These are phyloP conservation scores for Psilocybe azurescens DNA, from an alignment of 768 basidiomycete species.

Conservation along the genomic window DNA sequence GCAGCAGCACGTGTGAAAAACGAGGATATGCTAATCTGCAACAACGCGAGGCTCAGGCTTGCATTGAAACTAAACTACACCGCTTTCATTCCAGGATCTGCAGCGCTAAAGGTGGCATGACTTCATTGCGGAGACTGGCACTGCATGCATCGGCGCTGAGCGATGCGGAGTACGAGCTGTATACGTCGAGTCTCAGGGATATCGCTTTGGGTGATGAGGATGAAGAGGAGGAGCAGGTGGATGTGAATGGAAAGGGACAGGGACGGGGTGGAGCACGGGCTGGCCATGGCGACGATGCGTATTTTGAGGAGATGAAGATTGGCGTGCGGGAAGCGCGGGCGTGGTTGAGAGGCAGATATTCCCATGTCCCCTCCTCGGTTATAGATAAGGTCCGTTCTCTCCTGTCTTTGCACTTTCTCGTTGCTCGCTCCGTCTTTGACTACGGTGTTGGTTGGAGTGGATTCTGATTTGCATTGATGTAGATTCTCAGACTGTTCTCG, in stretches of 20 bases:
- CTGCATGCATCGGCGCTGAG: slow-evolving; percentile 81
- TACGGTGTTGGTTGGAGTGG: background rate
- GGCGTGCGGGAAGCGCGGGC: slow-evolving; percentile 73
- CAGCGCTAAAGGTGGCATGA: background rate
- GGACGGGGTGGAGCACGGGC: too few relatives aligned
- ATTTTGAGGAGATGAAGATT: slow-evolving; percentile 58
- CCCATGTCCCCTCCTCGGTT: slow-evolving; percentile 50
- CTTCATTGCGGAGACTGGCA: slow-evolving; percentile 54
- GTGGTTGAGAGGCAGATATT: slow-evolving; percentile 77
- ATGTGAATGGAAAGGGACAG: too few relatives aligned
- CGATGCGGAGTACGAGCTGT: slow-evolving; percentile 71
- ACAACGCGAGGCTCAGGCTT: background rate
- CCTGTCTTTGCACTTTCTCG: background rate
- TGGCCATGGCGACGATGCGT: slow-evolving; percentile 40
- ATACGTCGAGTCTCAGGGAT: slow-evolving; percentile 64
- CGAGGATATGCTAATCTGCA: background rate
- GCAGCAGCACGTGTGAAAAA: slow-evolving; percentile 1
- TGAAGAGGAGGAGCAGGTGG: slow-evolving; percentile 20
- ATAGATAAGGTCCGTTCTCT: slow-evolving; percentile 61
- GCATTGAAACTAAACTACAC: too few relatives aligned
- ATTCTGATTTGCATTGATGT: background rate
- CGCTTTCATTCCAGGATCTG: background rate
- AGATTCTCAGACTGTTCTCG: slow-evolving; percentile 73
- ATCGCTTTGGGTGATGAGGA: slow-evolving; percentile 44
- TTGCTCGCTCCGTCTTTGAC: background rate